Evolutionary conservation across 2,329 filamentous ascomycete species (phyloP), one percentile per base, ranked within the genome.

Genomic region (Apiospora marii): DNA sequence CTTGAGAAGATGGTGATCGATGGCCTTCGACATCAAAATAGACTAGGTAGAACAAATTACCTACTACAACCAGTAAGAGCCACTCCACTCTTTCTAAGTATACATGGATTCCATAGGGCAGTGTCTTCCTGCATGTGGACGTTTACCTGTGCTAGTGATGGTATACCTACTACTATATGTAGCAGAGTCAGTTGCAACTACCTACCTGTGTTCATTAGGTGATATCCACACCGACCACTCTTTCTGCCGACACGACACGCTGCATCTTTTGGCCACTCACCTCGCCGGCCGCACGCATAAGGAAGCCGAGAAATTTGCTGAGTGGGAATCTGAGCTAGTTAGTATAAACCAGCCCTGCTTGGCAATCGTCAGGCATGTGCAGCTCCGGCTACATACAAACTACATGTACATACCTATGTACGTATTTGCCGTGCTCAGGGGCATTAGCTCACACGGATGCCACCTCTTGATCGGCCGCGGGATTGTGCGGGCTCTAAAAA

Each of bases 11-110:
- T 37, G 3, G 19, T 37, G 19, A 41, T 14, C 44, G 44, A 16
- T 48, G 16, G 44, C 16, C 27, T 4, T 30, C 27, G 4, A 30
- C 27, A 30, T 30, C 27, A 30, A 30, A 30, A 30, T 30, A 4
- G 27, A 30, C 27, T 30, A 37, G 30, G 16, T 41, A 16, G 34
- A 41, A n/a, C 12, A 24, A 13, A n/a, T 61, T 4, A 41, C 58
- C 58, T 64, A n/a, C 53, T 37, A 37, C 27, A 61, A 61, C 27
- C 34, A 61, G 27, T 61, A 61, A 61, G 53, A 61, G 53, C 14
- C 27, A 61, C 27, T 22, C 24, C 24, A 53, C 13, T 48, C 5
- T 19, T 48, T 22, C 44, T 22, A 22, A 19, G 19, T 22, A 48
- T 48, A 48, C 44, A 19, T 48, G 44, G 16, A 22, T 48, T 6